A percentile compares a stretch with the other conserved stretches of the same genome.
Evolutionary conservation across 2,329 filamentous ascomycete genomes (phyloP).

Genomic region (Alternaria sp.): DNA sequence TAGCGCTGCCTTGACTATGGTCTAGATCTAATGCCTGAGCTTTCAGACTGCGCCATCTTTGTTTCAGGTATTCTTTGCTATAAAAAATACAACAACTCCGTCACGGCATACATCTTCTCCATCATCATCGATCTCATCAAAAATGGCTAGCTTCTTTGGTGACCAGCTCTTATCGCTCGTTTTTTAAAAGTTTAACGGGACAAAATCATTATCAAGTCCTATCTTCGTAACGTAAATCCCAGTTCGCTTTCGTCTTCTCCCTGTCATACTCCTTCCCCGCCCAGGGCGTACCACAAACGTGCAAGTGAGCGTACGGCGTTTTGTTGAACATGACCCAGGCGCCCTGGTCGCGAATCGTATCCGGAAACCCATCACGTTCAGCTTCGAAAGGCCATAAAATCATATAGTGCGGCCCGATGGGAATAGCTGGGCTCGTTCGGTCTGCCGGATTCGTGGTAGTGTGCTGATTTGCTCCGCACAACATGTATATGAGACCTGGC

Average conservation of each 20-base stretch:
- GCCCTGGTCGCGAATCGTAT: not conserved
- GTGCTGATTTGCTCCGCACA: not conserved
- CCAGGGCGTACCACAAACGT: not conserved
- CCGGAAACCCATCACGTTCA: not conserved
- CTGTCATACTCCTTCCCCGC: not conserved
- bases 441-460: not conserved
- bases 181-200: rapidly evolving
- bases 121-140: not conserved
- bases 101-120: not conserved
- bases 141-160: too few relatives aligned
- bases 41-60: not conserved
- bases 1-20: not conserved
- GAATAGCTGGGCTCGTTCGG: not conserved
- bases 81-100: not conserved
- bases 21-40: not conserved
- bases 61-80: not conserved
- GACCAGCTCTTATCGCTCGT: not conserved
- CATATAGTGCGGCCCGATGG: not conserved
- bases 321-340: not conserved
- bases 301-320: not conserved
- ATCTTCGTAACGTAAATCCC: not conserved
- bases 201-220: not conserved
- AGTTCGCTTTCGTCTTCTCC: not conserved
- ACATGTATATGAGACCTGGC: not conserved
- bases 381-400: not conserved